phyloP scores from a whole-genome alignment of 768 basidiomycete genomes.

The Trametes sanguinea region DNA sequence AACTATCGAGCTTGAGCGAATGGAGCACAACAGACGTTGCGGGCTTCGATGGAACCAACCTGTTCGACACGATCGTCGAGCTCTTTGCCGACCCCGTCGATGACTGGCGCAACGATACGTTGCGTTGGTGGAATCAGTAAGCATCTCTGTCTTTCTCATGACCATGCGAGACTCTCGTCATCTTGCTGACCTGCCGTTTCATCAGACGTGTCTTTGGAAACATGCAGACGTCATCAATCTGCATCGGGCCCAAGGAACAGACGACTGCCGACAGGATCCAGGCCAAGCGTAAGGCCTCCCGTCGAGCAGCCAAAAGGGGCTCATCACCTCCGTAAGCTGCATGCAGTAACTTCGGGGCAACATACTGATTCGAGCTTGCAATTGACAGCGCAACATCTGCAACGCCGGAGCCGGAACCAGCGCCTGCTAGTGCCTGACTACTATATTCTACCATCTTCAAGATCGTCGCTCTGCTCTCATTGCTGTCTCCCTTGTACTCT shows the following conservation, averaged over 20 bases:
- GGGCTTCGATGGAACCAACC: neutral
- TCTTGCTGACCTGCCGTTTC: neutral
- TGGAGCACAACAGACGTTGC: neutral
- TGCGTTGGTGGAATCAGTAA: neutral
- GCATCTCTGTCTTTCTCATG: neutral
- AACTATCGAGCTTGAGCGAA: neutral
- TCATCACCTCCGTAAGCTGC: too few species aligned
- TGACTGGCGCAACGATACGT: neutral
- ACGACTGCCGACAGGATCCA: neutral
- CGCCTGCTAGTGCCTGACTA: too few species aligned
- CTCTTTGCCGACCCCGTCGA: neutral
- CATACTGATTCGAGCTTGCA: too few species aligned
- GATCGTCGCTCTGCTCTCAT: too few species aligned
- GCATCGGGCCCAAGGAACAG: neutral
- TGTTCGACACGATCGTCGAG: neutral
- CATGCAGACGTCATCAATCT: neutral
- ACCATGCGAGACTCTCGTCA: too few species aligned
- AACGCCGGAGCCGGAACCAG: too few species aligned
- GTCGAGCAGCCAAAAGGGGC: too few species aligned
- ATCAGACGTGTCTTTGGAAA: neutral
- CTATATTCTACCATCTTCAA: too few species aligned
- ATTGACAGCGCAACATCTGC: too few species aligned
- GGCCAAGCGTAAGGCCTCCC: neutral
- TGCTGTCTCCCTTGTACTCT: too few species aligned
- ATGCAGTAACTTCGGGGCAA: too few species aligned